Base-by-base conservation (phyloP, 2,329 filamentous ascomycete genomes). In the Trichoderma atrobrunneum region DNA sequence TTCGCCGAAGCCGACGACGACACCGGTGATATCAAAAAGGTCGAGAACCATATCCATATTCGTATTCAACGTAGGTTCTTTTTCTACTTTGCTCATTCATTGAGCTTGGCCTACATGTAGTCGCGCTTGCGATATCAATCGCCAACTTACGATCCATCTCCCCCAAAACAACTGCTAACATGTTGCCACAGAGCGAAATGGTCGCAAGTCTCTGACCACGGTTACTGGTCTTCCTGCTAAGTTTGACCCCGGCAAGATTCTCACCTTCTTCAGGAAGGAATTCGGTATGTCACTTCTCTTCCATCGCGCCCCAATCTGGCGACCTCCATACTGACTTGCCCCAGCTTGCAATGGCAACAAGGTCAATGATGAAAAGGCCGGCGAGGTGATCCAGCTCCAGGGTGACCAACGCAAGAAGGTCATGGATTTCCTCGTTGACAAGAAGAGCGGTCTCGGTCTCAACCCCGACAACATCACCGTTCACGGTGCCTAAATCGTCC, bases 1-100 rank as follows among this genome's bases (percentile, higher is more conserved):
- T 99, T 99, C 94, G 96, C 96, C 92, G 96, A 98, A 93, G 96
- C 95, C 91, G 96, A 98, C 93, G 95, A 98, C 92, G 95, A 97
- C 85, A 94, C 92, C 85, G 95, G 94, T 89, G 93, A 97, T 87
- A 92, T 91, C 84, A 96, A 96, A 87, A 93, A 96, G 89, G 91
- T 93, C 84, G 93, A 97, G 87, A 97, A 97, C 86, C 97, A 98
- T 85, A 97, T 98, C 85, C 96, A 98, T 87, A 98, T 99, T 86
- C 95, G 96, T 86, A 98, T 98, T 84, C 96, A 99, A 85, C 96
- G 95, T 98, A 91, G 82, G 92, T 70, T 26, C 26, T 28, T 5
- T 5, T 7, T 8, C 10, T 11, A 91, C 39, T 70, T 36, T n/a
- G 2, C 11, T 7, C 12, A 14, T 24, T 11, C 7, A 16, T 61